Evolutionary conservation across 176 grass and related monocot species (phyloP).

Genomic region (Aegilops sharonensis): DNA sequence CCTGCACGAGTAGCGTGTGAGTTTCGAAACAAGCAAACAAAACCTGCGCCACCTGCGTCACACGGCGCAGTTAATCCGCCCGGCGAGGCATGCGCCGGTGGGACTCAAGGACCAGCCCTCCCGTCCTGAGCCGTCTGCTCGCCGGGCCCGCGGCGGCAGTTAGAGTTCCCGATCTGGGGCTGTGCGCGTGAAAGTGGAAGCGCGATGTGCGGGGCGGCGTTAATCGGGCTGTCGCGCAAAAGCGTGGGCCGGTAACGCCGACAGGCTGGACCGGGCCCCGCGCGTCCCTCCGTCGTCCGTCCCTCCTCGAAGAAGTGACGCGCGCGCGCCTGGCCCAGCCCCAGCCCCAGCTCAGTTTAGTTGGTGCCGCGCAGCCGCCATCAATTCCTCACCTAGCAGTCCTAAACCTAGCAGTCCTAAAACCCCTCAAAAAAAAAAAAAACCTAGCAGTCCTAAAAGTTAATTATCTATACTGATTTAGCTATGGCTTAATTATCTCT

Average conservation of each 20-base stretch:
- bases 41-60: not conserved
- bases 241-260: not conserved
- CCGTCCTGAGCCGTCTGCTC: not conserved
- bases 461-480: no score
- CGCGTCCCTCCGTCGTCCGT: not conserved
- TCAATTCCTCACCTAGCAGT: no score
- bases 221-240: slow-evolving; percentile 5
- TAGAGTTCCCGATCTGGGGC: not conserved
- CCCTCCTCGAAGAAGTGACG: not conserved
- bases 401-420: no score
- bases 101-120: not conserved
- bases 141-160: not conserved
- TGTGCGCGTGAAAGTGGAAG: not conserved
- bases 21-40: not conserved
- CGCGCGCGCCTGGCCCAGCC: not conserved
- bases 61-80: slow-evolving; percentile 11
- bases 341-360: not conserved
- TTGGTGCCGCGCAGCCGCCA: not conserved
- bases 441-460: not conserved
- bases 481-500: no score
- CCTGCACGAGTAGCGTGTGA: not conserved
- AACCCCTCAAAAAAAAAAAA: no score
- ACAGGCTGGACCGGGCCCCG: not conserved
- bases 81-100: not conserved
- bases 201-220: slow-evolving; percentile 14